A percentile compares a stretch with the other conserved stretches of the same genome.
Conservation (phyloP, 2,329 filamentous ascomycete species). For the Hymenoscyphus fructigenus region DNA sequence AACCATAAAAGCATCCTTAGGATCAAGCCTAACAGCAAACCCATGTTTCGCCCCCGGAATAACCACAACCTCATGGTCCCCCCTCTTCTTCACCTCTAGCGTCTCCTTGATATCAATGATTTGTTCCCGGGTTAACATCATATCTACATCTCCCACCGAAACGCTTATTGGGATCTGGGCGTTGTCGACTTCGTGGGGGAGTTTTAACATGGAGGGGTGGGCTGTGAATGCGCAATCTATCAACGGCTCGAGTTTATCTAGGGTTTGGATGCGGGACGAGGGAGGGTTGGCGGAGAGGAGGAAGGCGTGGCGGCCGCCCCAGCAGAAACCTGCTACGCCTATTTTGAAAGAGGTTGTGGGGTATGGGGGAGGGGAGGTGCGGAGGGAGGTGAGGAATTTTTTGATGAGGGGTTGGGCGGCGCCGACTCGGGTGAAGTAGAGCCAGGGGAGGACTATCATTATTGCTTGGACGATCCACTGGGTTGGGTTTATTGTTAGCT, state of each 20-base stretch:
- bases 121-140: constrained; percentile 35
- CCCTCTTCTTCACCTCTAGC: constrained; percentile 29
- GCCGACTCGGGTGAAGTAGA: constrained; percentile 31
- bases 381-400: constrained; percentile 40
- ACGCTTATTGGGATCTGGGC: constrained; percentile 45
- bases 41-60: constrained; percentile 43
- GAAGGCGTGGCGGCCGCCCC: constrained; percentile 58
- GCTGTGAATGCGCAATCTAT: constrained; percentile 51
- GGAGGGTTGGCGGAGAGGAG: constrained; percentile 45
- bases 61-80: constrained; percentile 37
- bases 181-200: constrained; percentile 46
- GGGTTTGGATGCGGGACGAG: constrained; percentile 22
- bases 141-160: constrained; percentile 46
- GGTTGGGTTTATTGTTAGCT: background rate
- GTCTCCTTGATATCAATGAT: constrained; percentile 24
- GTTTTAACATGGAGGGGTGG: constrained; percentile 48
- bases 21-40: constrained; percentile 41
- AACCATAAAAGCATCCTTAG: constrained; percentile 37
- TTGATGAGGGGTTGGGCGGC: constrained; percentile 39
- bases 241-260: constrained; percentile 32
- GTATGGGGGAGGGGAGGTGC: constrained; percentile 32
- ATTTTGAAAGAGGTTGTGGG: constrained; percentile 42
- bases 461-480: constrained; percentile 48
- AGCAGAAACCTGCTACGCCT: constrained; percentile 60
- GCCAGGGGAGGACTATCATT: constrained; percentile 24